phyloP scores from a whole-genome alignment of 176 grass and related monocot species.

The Saccharum officinarum region DNA sequence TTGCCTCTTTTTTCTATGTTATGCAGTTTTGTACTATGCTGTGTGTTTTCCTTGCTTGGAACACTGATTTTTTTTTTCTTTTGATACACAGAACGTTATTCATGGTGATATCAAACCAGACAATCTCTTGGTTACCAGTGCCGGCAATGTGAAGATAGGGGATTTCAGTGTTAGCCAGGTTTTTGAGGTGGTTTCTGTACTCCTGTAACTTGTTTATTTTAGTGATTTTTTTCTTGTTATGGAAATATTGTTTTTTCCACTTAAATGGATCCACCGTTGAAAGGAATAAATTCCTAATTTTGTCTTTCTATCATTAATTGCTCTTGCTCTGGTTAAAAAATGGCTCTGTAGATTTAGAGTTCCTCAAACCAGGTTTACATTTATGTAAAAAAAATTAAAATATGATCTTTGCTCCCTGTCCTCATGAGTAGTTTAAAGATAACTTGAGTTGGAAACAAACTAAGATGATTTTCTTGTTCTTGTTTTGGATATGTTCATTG shows the following conservation, averaged over 20 bases:
- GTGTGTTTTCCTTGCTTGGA: background rate
- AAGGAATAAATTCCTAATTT: background rate
- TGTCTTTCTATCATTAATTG: background rate
- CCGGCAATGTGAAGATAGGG: conserved; percentile 80
- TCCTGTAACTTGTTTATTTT: conserved; percentile 13
- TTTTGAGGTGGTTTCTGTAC: conserved; percentile 65
- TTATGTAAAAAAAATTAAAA: background rate
- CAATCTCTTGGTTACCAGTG: conserved; percentile 80
- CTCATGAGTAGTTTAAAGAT: conserved; percentile 8
- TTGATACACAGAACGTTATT: conserved; percentile 63
- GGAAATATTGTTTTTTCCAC: background rate
- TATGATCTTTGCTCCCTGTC: background rate
- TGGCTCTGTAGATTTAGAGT: background rate
- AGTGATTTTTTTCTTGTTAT: conserved; percentile 2
- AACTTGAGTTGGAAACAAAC: background rate
- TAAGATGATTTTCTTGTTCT: conserved; percentile 16
- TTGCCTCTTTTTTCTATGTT: background rate
- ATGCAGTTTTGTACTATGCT: conserved; percentile 7
- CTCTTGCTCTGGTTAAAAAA: background rate
- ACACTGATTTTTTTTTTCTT: background rate
- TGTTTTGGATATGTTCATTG: conserved; percentile 13
- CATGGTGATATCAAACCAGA: conserved; percentile 95
- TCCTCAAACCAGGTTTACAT: background rate
- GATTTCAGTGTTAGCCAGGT: conserved; percentile 93
- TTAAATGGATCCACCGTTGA: background rate